Percentiles rank a stretch among this genome's conserved stretches.
Conservation (phyloP, 2,329 filamentous ascomycete species). For the Apiospora aurea region DNA sequence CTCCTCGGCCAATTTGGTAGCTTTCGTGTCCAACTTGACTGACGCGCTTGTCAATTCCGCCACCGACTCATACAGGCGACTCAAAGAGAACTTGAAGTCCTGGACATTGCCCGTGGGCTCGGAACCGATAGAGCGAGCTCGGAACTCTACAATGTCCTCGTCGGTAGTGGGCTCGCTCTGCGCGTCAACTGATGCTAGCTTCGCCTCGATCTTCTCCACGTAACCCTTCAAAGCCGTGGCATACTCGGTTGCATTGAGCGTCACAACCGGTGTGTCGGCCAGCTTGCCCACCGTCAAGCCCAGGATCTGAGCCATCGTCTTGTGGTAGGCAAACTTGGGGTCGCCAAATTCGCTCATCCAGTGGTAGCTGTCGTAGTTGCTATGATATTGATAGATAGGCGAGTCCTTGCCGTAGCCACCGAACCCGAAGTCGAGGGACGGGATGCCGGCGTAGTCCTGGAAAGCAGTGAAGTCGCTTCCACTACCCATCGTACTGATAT, state of each 20-base stretch:
- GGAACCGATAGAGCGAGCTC: slow-evolving; percentile 34
- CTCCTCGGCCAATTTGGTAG: slow-evolving; percentile 46
- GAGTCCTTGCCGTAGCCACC: slow-evolving; percentile 48
- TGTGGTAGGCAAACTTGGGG: slow-evolving; percentile 69
- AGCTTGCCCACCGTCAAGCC: slow-evolving; percentile 68
- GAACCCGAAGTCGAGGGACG: slow-evolving; percentile 71
- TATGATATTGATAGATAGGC: slow-evolving; percentile 82
- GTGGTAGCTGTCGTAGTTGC: slow-evolving; percentile 88
- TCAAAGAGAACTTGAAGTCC: slow-evolving; percentile 49
- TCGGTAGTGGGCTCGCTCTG: slow-evolving; percentile 37
- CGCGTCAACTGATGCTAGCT: slow-evolving; percentile 46
- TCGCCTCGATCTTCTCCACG: slow-evolving; percentile 58
- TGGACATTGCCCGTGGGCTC: slow-evolving; percentile 45
- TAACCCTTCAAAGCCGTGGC: slow-evolving; percentile 62
- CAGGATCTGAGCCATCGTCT: slow-evolving; percentile 70
- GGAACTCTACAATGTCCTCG: slow-evolving; percentile 40
- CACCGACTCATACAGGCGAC: slow-evolving; percentile 46
- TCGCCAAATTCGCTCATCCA: slow-evolving; percentile 90
- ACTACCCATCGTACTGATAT: slow-evolving; percentile 71
- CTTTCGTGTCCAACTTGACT: slow-evolving; percentile 52
- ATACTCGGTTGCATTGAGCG: slow-evolving; percentile 71
- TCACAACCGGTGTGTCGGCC: slow-evolving; percentile 66
- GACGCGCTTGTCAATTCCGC: slow-evolving; percentile 46
- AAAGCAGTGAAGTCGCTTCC: slow-evolving; percentile 80
- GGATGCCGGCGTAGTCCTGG: slow-evolving; percentile 73